Conservation (phyloP, 2,329 filamentous ascomycete species). For the Scedosporium minutisporum region DNA sequence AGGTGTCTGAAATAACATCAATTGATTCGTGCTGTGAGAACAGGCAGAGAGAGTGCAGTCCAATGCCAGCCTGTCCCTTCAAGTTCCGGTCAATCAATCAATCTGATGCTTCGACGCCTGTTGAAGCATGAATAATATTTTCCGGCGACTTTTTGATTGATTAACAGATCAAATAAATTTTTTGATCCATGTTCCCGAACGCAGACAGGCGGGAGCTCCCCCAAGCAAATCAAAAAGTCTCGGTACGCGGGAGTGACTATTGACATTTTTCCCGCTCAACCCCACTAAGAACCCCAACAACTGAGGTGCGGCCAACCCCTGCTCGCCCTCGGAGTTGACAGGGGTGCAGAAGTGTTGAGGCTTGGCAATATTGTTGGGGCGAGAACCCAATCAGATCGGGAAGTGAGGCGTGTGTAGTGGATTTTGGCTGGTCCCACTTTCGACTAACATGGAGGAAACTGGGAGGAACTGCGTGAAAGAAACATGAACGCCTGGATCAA, state of each 20-base stretch:
- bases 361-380: conserved; percentile 5
- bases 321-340: not conserved
- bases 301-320: not conserved
- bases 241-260: not conserved
- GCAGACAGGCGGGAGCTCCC: not conserved
- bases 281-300: conserved; percentile 3
- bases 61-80: not conserved
- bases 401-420: not conserved
- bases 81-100: not conserved
- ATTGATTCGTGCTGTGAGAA: too few relatives aligned
- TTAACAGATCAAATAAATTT: not conserved
- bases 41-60: not conserved
- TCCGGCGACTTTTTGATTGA: too few relatives aligned
- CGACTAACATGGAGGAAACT: too few relatives aligned
- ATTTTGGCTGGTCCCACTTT: too few relatives aligned
- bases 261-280: not conserved
- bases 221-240: not conserved
- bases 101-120: not conserved
- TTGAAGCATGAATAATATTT: not conserved
- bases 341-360: conserved; percentile 6
- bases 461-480: too few relatives aligned
- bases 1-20: too few relatives aligned
- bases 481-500: too few relatives aligned
- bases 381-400: not conserved
- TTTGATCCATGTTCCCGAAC: not conserved